These are phyloP conservation scores for Aureobasidium namibiae DNA, from an alignment of 2,329 filamentous ascomycete genomes.

Conservation along the genomic window DNA sequence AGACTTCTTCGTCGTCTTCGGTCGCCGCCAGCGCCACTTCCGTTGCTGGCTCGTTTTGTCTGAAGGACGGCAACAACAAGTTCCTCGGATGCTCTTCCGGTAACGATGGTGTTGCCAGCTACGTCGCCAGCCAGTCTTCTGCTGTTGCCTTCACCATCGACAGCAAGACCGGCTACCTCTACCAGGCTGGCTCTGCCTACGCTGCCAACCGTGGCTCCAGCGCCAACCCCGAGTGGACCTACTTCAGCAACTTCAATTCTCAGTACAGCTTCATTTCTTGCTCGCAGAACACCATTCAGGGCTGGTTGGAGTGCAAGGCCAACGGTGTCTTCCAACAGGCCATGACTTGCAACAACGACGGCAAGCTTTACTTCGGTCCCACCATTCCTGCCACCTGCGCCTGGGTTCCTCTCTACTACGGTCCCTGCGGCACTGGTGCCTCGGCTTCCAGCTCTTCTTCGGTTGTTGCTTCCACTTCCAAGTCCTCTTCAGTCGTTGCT, in stretches of 20 bases:
- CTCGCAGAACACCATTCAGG: background rate
- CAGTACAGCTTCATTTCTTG: background rate
- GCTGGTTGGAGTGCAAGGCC: conserved; percentile 1
- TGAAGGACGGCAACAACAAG: conserved; percentile 1
- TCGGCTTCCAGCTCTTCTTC: background rate
- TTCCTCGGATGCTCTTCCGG: background rate
- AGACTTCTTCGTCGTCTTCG: background rate
- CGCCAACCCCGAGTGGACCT: background rate
- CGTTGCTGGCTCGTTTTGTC: background rate
- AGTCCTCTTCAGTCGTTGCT: background rate
- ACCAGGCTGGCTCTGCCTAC: background rate
- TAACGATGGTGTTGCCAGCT: background rate
- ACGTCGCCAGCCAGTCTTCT: background rate
- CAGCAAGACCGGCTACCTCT: conserved; percentile 1
- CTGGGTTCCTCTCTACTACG: conserved; percentile 1
- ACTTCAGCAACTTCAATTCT: background rate
- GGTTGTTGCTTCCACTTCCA: background rate
- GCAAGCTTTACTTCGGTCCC: conserved; percentile 6
- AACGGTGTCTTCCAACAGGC: conserved; percentile 2
- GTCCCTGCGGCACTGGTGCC: background rate
- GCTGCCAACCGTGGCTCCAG: background rate
- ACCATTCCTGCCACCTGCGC: background rate
- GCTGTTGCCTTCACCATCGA: background rate
- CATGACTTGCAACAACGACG: conserved; percentile 7
- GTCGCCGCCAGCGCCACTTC: background rate